Evolutionary conservation across 768 basidiomycete species (phyloP), one percentile per base, ranked within the genome.

Genomic region (Pleurotus salmoneostramineus): DNA sequence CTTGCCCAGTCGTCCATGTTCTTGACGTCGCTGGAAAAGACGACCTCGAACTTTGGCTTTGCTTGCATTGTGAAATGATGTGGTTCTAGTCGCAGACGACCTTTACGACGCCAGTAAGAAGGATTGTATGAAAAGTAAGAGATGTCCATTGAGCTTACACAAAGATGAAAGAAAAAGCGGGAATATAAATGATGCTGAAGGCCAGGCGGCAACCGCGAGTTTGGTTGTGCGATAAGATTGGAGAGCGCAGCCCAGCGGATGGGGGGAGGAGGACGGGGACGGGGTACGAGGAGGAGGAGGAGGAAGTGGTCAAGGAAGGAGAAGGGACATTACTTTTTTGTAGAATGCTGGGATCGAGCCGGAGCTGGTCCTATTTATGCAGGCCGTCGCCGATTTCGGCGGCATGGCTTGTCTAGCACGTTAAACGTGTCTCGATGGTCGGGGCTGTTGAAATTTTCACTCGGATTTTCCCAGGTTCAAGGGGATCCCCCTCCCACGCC

Each of bases 1-100:
- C 74, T 77, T 0, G 91, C 88, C 91, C 91, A 93, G 59, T 80
- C 85, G 72, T 91, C 88, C 86, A 93, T 89, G 69, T 87, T 85
- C 58, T 78, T 77, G 69, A 93, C 88, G 66, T 90, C 85, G 70
- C 84, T 85, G 62, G 88, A 90, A 69, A 92, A 93, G 60, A 87
- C 79, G 70, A 92, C 83, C 66, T 89, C 82, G 44, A 79, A 75
- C 44, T 68, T 63, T 14, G 78, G 68, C 57, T 72, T 73, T 50
- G 69, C 59, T 58, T 70, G 67, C 72, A 75, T 76, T 56, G 36
- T 21, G 62, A 60, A 52, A 17, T 32, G 50, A 27, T 14, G 15
- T 35, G 57, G 47, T 48, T 36, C 50, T 45, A 50, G 40, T 8
- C 14, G 6, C 32, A 48, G 45, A 45, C 55, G 42, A 17, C 27